Evolutionary conservation across 805 yeast species (phyloP).

Genomic region (Lachancea fermentati): DNA sequence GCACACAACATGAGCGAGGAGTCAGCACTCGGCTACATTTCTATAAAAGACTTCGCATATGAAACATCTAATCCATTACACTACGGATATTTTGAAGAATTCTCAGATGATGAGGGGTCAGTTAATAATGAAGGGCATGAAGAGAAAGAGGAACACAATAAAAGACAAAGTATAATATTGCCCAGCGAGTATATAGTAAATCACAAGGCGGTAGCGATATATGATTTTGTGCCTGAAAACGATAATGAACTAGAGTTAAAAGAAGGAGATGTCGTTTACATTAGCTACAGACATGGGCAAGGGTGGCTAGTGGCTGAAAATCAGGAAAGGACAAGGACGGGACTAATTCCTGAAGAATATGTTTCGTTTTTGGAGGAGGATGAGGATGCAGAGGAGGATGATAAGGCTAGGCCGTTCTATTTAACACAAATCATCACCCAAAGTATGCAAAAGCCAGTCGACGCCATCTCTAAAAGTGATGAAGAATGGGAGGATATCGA

Average conservation of each 20-base stretch:
- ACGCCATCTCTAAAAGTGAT: constrained; percentile 21
- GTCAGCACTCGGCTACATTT: constrained; percentile 32
- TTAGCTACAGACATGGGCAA: constrained; percentile 89
- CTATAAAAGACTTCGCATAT: constrained; percentile 81
- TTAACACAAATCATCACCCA: constrained; percentile 34
- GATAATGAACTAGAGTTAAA: constrained; percentile 77
- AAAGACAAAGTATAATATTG: constrained; percentile 30
- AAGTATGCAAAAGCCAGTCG: constrained; percentile 21
- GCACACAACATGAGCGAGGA: not conserved
- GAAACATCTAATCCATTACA: constrained; percentile 62
- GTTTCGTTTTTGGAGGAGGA: constrained; percentile 46
- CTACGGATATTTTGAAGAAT: constrained; percentile 46
- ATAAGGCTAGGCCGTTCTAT: constrained; percentile 42
- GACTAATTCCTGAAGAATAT: constrained; percentile 92
- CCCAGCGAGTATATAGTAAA: constrained; percentile 37
- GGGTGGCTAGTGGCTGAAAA: constrained; percentile 93
- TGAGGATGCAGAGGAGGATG: constrained; percentile 22
- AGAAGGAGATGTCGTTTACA: constrained; percentile 81
- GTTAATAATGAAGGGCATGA: constrained; percentile 1
- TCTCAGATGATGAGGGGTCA: constrained; percentile 13
- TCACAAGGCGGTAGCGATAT: constrained; percentile 73
- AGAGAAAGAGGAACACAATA: constrained; percentile 18
- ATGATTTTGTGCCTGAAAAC: constrained; percentile 88
- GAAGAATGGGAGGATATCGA: constrained; percentile 35
- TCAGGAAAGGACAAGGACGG: constrained; percentile 47